phyloP scores from a whole-genome alignment of 148 eudicot genomes.

The Euryodendron excelsum region DNA sequence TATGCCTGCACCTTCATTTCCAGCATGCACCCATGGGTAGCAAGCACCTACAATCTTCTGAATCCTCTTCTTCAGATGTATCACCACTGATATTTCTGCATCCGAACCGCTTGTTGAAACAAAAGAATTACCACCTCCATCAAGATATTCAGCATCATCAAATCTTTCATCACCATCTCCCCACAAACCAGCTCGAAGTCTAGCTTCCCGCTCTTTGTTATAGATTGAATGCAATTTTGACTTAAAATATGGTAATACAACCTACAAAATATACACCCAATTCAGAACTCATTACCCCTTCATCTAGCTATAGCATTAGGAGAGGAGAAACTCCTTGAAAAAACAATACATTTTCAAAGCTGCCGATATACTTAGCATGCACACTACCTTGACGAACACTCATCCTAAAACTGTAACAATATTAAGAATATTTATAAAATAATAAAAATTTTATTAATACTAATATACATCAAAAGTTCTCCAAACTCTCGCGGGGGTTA shows the following conservation, averaged over 20 bases:
- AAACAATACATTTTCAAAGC: neutral
- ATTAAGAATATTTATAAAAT: too few relatives aligned
- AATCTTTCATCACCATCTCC: slow-evolving; percentile 69
- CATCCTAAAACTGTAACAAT: neutral
- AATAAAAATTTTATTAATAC: too few relatives aligned
- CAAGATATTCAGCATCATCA: slow-evolving; percentile 48
- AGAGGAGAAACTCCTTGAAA: neutral
- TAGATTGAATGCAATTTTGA: slow-evolving; percentile 85
- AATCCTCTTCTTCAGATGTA: slow-evolving; percentile 48
- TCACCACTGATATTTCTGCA: slow-evolving; percentile 50
- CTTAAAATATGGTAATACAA: slow-evolving; percentile 87
- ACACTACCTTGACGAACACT: neutral
- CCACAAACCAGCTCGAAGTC: slow-evolving; percentile 93
- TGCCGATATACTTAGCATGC: neutral
- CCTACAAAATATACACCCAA: slow-evolving; percentile 45
- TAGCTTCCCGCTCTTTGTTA: slow-evolving; percentile 88
- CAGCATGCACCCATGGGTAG: slow-evolving; percentile 94
- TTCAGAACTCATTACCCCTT: neutral
- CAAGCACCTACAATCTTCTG: slow-evolving; percentile 68
- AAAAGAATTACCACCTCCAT: slow-evolving; percentile 46
- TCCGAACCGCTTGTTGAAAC: slow-evolving; percentile 49
- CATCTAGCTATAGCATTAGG: neutral
- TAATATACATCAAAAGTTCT: neutral
- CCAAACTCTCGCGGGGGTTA: neutral
- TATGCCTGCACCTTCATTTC: slow-evolving; percentile 71